Conservation (phyloP, 306 rosid species). For the Vicia faba region DNA sequence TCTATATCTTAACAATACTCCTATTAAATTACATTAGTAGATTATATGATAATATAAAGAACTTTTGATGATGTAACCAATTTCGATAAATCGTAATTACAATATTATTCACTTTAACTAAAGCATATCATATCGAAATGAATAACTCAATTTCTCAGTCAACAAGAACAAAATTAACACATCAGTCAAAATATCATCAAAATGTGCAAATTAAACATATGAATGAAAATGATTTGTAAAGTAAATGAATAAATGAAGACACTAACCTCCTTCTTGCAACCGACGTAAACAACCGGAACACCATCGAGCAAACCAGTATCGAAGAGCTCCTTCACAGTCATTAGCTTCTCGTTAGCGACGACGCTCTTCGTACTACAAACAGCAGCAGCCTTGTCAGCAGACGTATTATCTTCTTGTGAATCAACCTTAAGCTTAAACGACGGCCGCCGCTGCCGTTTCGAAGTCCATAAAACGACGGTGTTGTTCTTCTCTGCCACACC, state of each 20-base stretch:
- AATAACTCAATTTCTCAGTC: slow-evolving; percentile 12
- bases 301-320: slow-evolving; percentile 97
- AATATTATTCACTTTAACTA: not conserved
- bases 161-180: not conserved
- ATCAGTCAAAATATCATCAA: not conserved
- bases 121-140: not conserved
- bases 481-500: slow-evolving; percentile 31
- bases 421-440: slow-evolving; percentile 39
- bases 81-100: not conserved
- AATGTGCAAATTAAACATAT: not conserved
- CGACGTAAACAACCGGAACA: slow-evolving; percentile 81
- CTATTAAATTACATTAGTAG: not conserved
- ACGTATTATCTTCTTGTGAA: slow-evolving; percentile 18
- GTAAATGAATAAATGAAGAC: too few relatives aligned
- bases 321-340: slow-evolving; percentile 83
- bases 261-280: slow-evolving; percentile 87
- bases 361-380: slow-evolving; percentile 25
- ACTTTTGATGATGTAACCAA: not conserved
- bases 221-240: too few relatives aligned
- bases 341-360: slow-evolving; percentile 57
- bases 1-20: not conserved
- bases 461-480: slow-evolving; percentile 34
- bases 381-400: not conserved
- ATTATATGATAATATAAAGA: not conserved
- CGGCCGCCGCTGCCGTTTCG: slow-evolving; percentile 53